Conservation (phyloP, 495 filamentous ascomycete genomes). For the Hypoxylon trugodes region DNA sequence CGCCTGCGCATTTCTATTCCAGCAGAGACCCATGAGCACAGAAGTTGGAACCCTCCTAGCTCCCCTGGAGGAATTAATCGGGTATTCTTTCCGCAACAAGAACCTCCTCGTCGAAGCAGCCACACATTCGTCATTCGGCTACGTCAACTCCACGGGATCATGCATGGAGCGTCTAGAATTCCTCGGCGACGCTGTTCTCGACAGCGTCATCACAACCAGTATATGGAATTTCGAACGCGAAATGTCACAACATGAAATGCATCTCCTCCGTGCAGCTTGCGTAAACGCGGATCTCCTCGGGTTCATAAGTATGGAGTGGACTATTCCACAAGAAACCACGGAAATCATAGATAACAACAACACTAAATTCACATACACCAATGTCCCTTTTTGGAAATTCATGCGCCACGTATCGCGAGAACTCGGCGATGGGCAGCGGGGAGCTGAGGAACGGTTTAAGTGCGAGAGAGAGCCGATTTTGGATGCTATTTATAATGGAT, state of each 20-base stretch:
- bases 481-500: conserved; percentile 54
- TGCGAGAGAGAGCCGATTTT: conserved; percentile 60
- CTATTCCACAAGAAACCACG: conserved; percentile 43
- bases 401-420: conserved; percentile 65
- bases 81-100: conserved; percentile 76
- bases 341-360: conserved; percentile 33
- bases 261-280: conserved; percentile 73
- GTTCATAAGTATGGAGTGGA: conserved; percentile 75
- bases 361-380: conserved; percentile 27
- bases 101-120: conserved; percentile 81
- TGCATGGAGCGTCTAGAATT: conserved; percentile 92
- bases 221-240: conserved; percentile 48
- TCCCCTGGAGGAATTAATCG: conserved; percentile 66
- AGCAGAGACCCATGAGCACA: conserved; percentile 40
- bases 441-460: conserved; percentile 58
- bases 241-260: conserved; percentile 73
- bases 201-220: conserved; percentile 71
- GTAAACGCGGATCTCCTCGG: conserved; percentile 90
- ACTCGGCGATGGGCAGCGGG: conserved; percentile 52
- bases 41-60: conserved; percentile 38
- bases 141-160: conserved; percentile 48
- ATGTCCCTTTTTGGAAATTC: conserved; percentile 70
- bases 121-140: conserved; percentile 79
- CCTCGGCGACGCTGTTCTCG: conserved; percentile 86
- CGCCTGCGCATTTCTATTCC: conserved; percentile 45